Conservation (phyloP, 2,329 filamentous ascomycete species). For the Chalara sp. region DNA sequence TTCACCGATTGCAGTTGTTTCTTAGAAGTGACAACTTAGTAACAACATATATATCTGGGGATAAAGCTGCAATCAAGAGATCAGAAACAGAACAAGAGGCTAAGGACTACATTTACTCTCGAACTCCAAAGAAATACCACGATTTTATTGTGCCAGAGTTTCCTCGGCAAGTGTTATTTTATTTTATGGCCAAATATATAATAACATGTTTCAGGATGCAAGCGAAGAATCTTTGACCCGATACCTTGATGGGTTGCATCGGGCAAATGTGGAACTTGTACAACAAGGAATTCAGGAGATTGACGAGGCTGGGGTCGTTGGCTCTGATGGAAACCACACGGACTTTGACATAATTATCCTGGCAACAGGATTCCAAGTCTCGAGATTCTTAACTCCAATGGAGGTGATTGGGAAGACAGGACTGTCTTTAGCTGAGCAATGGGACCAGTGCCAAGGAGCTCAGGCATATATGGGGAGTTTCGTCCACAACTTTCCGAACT, state of each 20-base stretch:
- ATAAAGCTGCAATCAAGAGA: constrained; percentile 10
- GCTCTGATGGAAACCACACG: constrained; percentile 1
- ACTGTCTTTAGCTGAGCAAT: constrained; percentile 23
- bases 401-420: constrained; percentile 23
- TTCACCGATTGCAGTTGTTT: constrained; percentile 16
- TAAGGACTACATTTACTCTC: constrained; percentile 15
- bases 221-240: constrained; percentile 25
- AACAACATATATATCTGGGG: constrained; percentile 15
- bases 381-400: constrained; percentile 29
- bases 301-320: constrained; percentile 5
- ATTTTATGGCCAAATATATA: too few species aligned
- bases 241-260: constrained; percentile 19
- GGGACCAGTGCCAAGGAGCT: constrained; percentile 24
- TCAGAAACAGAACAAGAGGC: constrained; percentile 8
- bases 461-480: constrained; percentile 25
- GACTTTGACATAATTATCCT: constrained; percentile 11
- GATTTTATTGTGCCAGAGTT: constrained; percentile 9
- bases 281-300: constrained; percentile 7
- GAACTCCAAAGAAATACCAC: constrained; percentile 12
- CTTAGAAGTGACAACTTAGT: constrained; percentile 13
- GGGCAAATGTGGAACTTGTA: constrained; percentile 5
- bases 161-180: neutral
- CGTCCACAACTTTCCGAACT: constrained; percentile 24
- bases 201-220: constrained; percentile 14
- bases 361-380: constrained; percentile 26